phyloP scores from a whole-genome alignment of 2,329 filamentous ascomycete species.

The Lachnellula hyalina region DNA sequence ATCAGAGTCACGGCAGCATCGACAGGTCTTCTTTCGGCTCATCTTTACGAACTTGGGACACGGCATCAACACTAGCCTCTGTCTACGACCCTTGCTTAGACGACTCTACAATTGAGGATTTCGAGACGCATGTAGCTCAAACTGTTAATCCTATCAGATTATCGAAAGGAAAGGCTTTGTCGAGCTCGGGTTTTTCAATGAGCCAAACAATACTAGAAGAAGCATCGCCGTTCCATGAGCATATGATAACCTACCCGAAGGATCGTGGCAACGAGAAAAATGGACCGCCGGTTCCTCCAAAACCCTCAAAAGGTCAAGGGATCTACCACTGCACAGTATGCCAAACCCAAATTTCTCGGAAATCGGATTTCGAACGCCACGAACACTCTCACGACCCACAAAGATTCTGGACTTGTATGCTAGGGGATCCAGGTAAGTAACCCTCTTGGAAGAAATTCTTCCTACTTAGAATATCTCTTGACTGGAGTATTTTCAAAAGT shows the following conservation, averaged over 20 bases:
- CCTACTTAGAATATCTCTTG: too few relatives aligned
- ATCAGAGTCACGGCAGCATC: not conserved
- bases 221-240: not conserved
- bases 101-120: conserved; percentile 1
- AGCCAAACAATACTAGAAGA: conserved; percentile 5
- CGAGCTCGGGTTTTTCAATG: not conserved
- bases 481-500: too few relatives aligned
- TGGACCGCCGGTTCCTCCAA: conserved; percentile 3
- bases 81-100: conserved; percentile 4
- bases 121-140: not conserved
- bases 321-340: conserved; percentile 20
- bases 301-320: not conserved
- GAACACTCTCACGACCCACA: conserved; percentile 21
- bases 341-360: conserved; percentile 12
- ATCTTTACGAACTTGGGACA: conserved; percentile 14
- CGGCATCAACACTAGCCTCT: conserved; percentile 11
- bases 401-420: conserved; percentile 20
- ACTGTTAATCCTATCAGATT: not conserved
- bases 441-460: too few relatives aligned
- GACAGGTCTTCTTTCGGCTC: conserved; percentile 14
- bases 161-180: not conserved
- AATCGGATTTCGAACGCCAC: conserved; percentile 24
- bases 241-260: not conserved
- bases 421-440: conserved; percentile 5
- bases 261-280: not conserved